Base-by-base conservation (phyloP, 768 basidiomycete genomes). In the Suillus subaureus region DNA sequence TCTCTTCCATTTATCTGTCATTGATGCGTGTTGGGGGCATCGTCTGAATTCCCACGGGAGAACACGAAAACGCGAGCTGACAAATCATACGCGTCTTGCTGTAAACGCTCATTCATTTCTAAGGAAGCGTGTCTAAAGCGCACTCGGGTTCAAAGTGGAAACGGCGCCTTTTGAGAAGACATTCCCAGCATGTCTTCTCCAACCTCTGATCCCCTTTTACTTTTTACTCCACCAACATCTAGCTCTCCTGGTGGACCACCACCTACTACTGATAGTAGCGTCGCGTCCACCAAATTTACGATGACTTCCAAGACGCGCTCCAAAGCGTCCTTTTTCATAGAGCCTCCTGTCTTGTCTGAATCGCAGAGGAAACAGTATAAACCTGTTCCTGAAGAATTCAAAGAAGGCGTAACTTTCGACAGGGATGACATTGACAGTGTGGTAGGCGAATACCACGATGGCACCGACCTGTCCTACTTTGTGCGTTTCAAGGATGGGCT, bases 401-500 rank as follows among this genome's bases (percentile, higher is more conserved):
- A 82, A 35, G 75, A 70, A 6, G 74, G 79, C 45, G 64, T 76
- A 2, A 75, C 80, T 47, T 70, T 79, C 56, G 65, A 68, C 40
- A 72, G 68, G 43, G 45, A 72, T 51, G 73, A 74, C 54, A 70
- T 81, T 11, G 79, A 82, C 43, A 80, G 85, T 67, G 79, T 92
- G 33, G 82, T 91, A 65, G 89, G 89, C 8, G 87, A 91, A 72
- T 82, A 83, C 66, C 61, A 52, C 13, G 75, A 82, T 6, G 75
- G 71, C 8, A 70, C 68, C 26, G 71, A 74, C n/a, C 71, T 79
- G 21, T 89, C 82, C 70, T 91, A 87, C 72, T 93, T 84, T 75
- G 90, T 86, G 51, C 82, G 85, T 42, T 84, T 82, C 67, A 74
- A 78, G 54, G 83, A 83, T 21, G 90, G 87, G n/a, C 82, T 86